Evolutionary conservation across 768 basidiomycete genomes (phyloP), one percentile per base, ranked within the genome.

Genomic region (Tylopilus intermedius): DNA sequence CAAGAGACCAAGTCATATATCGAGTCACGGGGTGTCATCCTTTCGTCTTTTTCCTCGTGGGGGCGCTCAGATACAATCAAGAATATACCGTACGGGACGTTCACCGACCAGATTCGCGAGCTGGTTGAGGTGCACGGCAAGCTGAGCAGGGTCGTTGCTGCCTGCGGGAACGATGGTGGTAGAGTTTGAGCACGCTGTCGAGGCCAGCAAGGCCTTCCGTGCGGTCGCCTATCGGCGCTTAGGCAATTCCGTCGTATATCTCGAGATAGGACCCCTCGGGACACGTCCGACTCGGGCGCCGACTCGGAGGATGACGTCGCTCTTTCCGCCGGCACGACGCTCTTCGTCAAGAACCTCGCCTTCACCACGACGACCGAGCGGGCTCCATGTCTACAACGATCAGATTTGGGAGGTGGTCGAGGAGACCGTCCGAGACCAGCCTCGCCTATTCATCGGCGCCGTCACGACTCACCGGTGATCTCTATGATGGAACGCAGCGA

Each of bases 281-380:
- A 69, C 41, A 35, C 57, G 29, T 30, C 62, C 0, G 67, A 66
- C 30, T 68, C 67, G 0, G 70, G 49, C 2, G 71, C 65, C 35
- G 18, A 18, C 18, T 18, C 18, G 18, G 78, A 74, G 24, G 72
- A 72, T 40, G 61, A 62, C 42, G 71, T 72, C 6, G 67, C 75
- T 14, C 64, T 81, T n/a, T 75, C 78, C 18, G 75, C 76, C 0
- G 94, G 91, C 1, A 78, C 88, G 39, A 97, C 94, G 14, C 79
- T 97, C 13, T 97, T 92, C 68, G 77, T 97, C 70, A 97, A 97
- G 81, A 97, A 97, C 62, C 74, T 99, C 39, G 77, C 91, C n/a
- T 98, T 97, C 72, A 75, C 81, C n/a, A 97, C 94, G 30, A 87
- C 91, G 0, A 74, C 83, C 30, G 86, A 87, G 53, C 78, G 83